Evolutionary conservation across 306 rosid genomes (phyloP).

Genomic region (Cajanus cajan): DNA sequence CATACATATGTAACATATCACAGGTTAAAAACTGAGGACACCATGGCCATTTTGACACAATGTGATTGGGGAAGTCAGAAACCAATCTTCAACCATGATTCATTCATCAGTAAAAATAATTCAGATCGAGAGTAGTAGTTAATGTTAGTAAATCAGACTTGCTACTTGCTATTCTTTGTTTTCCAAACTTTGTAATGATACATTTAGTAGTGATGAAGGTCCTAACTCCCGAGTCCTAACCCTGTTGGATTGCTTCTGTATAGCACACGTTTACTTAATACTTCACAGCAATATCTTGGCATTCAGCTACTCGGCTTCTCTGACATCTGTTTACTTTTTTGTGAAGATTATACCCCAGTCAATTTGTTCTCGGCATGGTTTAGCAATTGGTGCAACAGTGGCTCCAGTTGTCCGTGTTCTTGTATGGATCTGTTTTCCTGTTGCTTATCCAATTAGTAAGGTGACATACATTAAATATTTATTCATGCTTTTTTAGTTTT

Average conservation of each 20-base stretch:
- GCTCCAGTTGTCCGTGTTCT: constrained; percentile 87
- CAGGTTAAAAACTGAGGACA: not conserved
- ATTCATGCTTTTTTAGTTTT: not conserved
- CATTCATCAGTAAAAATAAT: not conserved
- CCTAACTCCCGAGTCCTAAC: not conserved
- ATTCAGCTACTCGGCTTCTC: not conserved
- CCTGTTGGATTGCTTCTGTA: not conserved
- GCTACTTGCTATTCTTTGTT: not conserved
- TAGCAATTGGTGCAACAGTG: constrained; percentile 81
- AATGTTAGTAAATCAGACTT: not conserved
- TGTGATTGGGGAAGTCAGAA: not conserved
- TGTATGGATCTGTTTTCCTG: constrained; percentile 80
- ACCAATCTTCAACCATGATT: not conserved
- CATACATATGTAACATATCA: not conserved
- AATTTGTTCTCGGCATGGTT: constrained; percentile 84
- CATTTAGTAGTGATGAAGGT: not conserved
- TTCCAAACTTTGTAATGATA: not conserved
- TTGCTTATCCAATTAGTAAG: constrained; percentile 96
- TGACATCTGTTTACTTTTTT: constrained; percentile 30
- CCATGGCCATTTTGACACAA: not conserved
- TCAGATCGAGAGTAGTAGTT: not conserved
- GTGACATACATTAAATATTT: constrained; percentile 31
- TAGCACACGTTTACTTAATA: not conserved
- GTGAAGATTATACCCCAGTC: constrained; percentile 91
- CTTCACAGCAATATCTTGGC: not conserved